Evolutionary conservation across 2,329 filamentous ascomycete genomes (phyloP).

Genomic region (Beauveria medogensis): DNA sequence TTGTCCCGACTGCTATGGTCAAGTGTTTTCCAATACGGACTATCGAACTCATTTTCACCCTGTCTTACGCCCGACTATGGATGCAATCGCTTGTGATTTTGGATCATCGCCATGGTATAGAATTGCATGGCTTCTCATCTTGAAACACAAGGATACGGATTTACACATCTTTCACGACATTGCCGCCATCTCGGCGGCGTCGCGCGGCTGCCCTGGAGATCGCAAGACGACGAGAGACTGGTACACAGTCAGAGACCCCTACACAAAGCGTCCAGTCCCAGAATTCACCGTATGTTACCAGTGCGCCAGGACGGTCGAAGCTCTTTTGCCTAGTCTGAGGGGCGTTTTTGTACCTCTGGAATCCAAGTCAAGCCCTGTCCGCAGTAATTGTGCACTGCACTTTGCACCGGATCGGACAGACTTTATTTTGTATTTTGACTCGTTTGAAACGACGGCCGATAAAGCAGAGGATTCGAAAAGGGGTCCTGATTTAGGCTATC

Average conservation of each 20-base stretch:
- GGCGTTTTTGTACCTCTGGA: constrained; percentile 55
- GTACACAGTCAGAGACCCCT: constrained; percentile 67
- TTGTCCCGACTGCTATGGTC: constrained; percentile 71
- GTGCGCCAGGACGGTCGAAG: constrained; percentile 65
- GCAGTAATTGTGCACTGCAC: constrained; percentile 61
- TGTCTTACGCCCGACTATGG: constrained; percentile 48
- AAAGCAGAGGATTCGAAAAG: constrained; percentile 35
- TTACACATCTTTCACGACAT: constrained; percentile 63
- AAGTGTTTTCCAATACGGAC: constrained; percentile 58
- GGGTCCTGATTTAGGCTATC: constrained; percentile 48
- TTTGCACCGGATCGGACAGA: constrained; percentile 42
- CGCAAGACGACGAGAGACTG: constrained; percentile 54
- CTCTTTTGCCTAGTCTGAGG: constrained; percentile 63
- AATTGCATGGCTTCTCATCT: constrained; percentile 73
- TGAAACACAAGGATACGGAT: constrained; percentile 60
- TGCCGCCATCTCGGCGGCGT: constrained; percentile 45
- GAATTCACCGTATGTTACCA: constrained; percentile 69
- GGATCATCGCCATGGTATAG: constrained; percentile 71
- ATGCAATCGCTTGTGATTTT: constrained; percentile 66
- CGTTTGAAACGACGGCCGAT: constrained; percentile 50
- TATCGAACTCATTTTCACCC: constrained; percentile 58
- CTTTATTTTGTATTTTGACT: constrained; percentile 53
- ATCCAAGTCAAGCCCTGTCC: constrained; percentile 35
- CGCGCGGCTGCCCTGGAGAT: constrained; percentile 49
- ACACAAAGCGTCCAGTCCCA: constrained; percentile 53